Evolutionary conservation across 352 stramenopile genomes (phyloP), one percentile per base, ranked within the genome.

Genomic region (Pythium guiyangense): DNA sequence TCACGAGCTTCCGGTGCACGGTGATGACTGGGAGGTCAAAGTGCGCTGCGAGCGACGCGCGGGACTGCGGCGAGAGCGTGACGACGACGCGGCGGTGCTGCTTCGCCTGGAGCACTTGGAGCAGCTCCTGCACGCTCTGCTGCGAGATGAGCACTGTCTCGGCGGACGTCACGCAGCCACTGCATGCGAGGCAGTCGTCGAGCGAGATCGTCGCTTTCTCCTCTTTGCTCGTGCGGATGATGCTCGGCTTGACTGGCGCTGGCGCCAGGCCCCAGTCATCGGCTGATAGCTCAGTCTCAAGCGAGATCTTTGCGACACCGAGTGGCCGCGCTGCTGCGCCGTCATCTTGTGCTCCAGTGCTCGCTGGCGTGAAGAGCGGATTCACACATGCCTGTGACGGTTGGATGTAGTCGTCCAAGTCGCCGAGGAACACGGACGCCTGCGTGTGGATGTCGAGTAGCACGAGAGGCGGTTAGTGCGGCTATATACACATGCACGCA

Each of bases 71-170:
- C 2, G 90, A 97, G 29, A 98, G 67, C 8, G 89, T 95, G 12
- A 97, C 78, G 22, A 98, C 86, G 9, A 96, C 66, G 34, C 55
- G 60, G 49, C 79, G 77, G 62, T 77, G 81, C 45, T 54, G 67
- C 49, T 73, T 75, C 25, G 67, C 56, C 8, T 50, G 49, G 22
- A 92, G 64, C 49, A 83, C 77, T 31, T 82, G 69, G 15, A 98
- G 69, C 62, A 96, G 79, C 52, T 97, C 90, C 56, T 91, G 74
- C 44, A 72, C 94, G 70, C 97, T 97, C 67, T 98, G 93, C 64
- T 98, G 88, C 49, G 96, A 96, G 70, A 99, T 94, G 14, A 99
- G 74, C n/a, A 99, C 94, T n/a, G 96, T 96, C 79, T 99, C 96
- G 2, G 96, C 94, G n/a, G 95, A 98, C 53, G 96, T 99, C 49